Percentiles rank a stretch among this genome's conserved stretches.
phyloP scores from a whole-genome alignment of 306 rosid genomes.

The Hippophae gyantsensis region DNA sequence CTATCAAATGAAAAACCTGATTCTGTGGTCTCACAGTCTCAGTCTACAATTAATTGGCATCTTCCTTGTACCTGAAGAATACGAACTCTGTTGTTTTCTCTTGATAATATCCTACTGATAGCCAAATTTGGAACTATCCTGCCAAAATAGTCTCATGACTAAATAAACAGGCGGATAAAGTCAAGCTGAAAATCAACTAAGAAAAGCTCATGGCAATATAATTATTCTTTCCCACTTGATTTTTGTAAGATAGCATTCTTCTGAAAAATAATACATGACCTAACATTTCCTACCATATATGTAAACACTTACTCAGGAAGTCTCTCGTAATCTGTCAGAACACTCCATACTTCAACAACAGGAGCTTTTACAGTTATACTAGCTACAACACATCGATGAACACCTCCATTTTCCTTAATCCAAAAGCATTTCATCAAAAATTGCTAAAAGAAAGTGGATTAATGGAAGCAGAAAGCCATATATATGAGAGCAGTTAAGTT shows the following conservation, averaged over 20 bases:
- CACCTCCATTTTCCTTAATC: constrained; percentile 95
- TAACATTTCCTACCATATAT: no score
- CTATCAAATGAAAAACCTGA: background rate
- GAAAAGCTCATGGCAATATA: background rate
- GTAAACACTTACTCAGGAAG: constrained; percentile 77
- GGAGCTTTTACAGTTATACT: constrained; percentile 96
- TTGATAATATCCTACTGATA: constrained; percentile 74
- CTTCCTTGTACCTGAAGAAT: constrained; percentile 68
- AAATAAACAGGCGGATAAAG: background rate
- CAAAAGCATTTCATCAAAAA: constrained; percentile 23
- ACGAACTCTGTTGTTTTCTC: constrained; percentile 93
- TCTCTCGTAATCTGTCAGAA: constrained; percentile 71
- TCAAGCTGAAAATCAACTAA: background rate
- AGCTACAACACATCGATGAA: constrained; percentile 91
- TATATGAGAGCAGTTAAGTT: constrained; percentile 15
- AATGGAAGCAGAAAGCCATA: constrained; percentile 5
- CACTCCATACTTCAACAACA: constrained; percentile 82
- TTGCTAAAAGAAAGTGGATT: constrained; percentile 8
- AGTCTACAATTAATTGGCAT: background rate
- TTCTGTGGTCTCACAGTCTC: background rate
- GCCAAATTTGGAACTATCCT: constrained; percentile 96
- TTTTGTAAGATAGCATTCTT: no score
- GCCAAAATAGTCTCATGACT: constrained; percentile 21
- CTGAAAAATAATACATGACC: no score
- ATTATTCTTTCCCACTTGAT: background rate